Conservation (phyloP, 352 stramenopile species). For the Hyaloperonospora brassicae region DNA sequence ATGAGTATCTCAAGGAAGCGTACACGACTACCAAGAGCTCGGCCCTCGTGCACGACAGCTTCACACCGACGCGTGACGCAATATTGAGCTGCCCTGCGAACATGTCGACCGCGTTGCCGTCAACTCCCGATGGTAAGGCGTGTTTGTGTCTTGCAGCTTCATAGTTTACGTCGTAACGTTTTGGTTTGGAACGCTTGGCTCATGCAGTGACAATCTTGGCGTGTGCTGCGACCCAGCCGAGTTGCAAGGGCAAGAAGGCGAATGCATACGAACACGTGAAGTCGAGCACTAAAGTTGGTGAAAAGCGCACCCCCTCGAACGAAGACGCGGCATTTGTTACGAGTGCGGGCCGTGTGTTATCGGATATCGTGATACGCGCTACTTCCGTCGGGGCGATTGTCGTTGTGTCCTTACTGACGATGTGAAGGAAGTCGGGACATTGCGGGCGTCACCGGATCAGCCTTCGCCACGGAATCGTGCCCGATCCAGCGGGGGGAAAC, state of each 20-base stretch:
- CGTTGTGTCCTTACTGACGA: no score
- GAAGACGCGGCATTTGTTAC: no score
- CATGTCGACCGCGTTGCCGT: conserved; percentile 27
- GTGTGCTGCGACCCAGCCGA: conserved; percentile 43
- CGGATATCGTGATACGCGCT: no score
- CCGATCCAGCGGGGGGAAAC: no score
- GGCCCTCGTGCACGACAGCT: conserved; percentile 35
- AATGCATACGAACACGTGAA: conserved; percentile 40
- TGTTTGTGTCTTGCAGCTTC: neutral
- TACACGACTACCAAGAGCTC: conserved; percentile 64
- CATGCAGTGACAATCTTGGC: conserved; percentile 32
- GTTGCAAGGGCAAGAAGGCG: conserved; percentile 46
- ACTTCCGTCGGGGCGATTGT: no score
- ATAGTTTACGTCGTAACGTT: no score
- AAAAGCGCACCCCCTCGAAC: conserved; percentile 29
- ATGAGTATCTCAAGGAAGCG: conserved; percentile 58
- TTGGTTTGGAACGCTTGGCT: neutral
- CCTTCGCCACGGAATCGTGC: no score
- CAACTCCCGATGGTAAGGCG: conserved; percentile 29
- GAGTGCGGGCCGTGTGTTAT: no score
- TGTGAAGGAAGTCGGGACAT: no score
- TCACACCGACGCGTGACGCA: conserved; percentile 23
- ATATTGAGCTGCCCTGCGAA: conserved; percentile 38
- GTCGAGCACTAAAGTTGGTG: conserved; percentile 20
- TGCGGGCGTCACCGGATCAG: no score